Percentiles rank a stretch among this genome's conserved stretches.
phyloP scores from a whole-genome alignment of 495 filamentous ascomycete species.

The Tuber borchii region DNA sequence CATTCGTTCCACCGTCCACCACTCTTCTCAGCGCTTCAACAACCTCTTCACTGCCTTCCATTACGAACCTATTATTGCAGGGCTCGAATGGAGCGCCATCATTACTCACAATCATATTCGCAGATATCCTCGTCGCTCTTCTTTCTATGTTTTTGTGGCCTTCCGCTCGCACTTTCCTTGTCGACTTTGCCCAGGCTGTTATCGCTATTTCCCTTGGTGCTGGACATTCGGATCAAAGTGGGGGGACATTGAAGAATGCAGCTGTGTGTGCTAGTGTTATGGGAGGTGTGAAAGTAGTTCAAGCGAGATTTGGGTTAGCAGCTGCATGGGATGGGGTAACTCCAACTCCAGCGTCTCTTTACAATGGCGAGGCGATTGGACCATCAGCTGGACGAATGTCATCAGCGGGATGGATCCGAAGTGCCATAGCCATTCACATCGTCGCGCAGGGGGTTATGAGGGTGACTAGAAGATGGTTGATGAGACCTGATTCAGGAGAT shows the following conservation, averaged over 20 bases:
- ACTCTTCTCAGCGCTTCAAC: conserved; percentile 49
- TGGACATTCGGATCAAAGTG: conserved; percentile 72
- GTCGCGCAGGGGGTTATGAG: conserved; percentile 70
- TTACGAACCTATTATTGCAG: conserved; percentile 44
- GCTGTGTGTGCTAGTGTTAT: conserved; percentile 77
- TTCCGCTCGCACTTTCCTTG: conserved; percentile 75
- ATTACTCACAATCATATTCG: conserved; percentile 64
- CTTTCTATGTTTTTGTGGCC: conserved; percentile 89
- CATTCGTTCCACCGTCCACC: conserved; percentile 74
- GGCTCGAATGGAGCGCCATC: conserved; percentile 41
- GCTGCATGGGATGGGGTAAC: conserved; percentile 47
- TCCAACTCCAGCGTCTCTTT: conserved; percentile 13
- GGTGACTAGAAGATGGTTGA: conserved; percentile 39
- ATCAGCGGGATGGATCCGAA: conserved; percentile 56
- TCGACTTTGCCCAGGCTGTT: conserved; percentile 93
- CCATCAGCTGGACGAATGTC: conserved; percentile 29
- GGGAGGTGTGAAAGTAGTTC: conserved; percentile 57
- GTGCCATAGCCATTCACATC: conserved; percentile 76
- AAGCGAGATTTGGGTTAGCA: conserved; percentile 50
- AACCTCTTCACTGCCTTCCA: conserved; percentile 49
- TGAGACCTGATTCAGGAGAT: conserved; percentile 37
- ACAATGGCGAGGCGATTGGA: conserved; percentile 22
- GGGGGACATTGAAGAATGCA: conserved; percentile 63
- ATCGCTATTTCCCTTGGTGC: conserved; percentile 82
- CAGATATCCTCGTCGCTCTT: conserved; percentile 65